Conservation (phyloP, 2,329 filamentous ascomycete species). For the Pseudonectria buxi region DNA sequence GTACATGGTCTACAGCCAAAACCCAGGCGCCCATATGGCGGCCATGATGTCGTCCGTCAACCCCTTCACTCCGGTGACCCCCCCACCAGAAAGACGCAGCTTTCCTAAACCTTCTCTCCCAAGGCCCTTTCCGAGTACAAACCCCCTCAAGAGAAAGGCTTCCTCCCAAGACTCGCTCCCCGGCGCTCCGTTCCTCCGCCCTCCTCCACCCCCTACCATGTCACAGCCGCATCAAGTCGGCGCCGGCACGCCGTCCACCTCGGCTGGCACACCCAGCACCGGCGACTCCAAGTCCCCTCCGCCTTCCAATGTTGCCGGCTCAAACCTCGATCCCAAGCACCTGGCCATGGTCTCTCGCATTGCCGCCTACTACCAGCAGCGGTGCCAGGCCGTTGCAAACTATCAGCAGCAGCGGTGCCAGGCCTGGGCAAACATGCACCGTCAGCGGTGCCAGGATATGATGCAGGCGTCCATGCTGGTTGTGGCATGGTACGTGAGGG, state of each 20-base stretch:
- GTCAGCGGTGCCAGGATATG: slow-evolving; percentile 42
- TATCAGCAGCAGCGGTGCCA: slow-evolving; percentile 42
- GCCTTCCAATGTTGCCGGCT: slow-evolving; percentile 14
- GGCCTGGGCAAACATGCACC: slow-evolving; percentile 40
- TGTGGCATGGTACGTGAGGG: slow-evolving; percentile 43
- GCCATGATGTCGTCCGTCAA: slow-evolving; percentile 26
- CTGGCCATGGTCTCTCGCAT: slow-evolving; percentile 41
- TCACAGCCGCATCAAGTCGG: slow-evolving; percentile 17
- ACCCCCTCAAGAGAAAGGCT: slow-evolving; percentile 21
- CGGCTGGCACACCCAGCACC: slow-evolving; percentile 14
- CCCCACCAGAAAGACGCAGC: slow-evolving; percentile 22
- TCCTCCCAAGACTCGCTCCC: slow-evolving; percentile 20
- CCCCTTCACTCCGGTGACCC: slow-evolving; percentile 23
- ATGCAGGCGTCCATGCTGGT: slow-evolving; percentile 43
- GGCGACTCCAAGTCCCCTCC: slow-evolving; percentile 16
- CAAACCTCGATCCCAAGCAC: slow-evolving; percentile 35
- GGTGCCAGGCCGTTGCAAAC: slow-evolving; percentile 39
- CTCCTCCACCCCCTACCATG: slow-evolving; percentile 15
- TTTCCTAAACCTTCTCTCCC: slow-evolving; percentile 25
- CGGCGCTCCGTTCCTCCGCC: slow-evolving; percentile 15
- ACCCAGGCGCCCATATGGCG: slow-evolving; percentile 19
- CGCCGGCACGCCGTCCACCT: slow-evolving; percentile 4
- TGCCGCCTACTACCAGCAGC: slow-evolving; percentile 42
- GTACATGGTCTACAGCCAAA: slow-evolving; percentile 14
- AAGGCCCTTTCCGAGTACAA: slow-evolving; percentile 18